phyloP scores from a whole-genome alignment of 2,329 filamentous ascomycete species.

The Berkeleyomyces basicola region DNA sequence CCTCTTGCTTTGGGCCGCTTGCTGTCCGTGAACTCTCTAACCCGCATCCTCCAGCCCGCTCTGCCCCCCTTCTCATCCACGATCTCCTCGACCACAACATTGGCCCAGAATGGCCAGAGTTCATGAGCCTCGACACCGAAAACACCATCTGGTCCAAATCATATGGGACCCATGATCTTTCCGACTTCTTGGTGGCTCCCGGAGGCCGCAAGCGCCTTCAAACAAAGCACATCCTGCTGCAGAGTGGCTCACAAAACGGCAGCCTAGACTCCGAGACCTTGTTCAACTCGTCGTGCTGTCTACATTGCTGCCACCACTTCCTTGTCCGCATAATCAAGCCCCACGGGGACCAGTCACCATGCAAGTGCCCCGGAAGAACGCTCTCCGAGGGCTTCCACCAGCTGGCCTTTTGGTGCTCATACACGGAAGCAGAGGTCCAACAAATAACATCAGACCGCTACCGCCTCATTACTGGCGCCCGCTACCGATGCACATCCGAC shows the following conservation, averaged over 20 bases:
- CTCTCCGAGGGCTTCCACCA: slow-evolving; percentile 13
- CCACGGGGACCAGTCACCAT: slow-evolving; percentile 10
- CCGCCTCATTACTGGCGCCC: slow-evolving; percentile 12
- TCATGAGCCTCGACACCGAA: slow-evolving; percentile 8
- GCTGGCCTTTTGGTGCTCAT: slow-evolving; percentile 7
- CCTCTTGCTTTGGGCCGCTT: neutral
- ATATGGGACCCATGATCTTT: slow-evolving; percentile 1
- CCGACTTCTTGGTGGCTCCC: slow-evolving; percentile 6
- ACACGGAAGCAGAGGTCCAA: slow-evolving; percentile 7
- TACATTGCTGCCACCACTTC: slow-evolving; percentile 13
- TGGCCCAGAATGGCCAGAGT: slow-evolving; percentile 14
- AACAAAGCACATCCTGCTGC: slow-evolving; percentile 12
- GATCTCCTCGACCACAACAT: slow-evolving; percentile 15
- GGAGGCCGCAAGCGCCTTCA: slow-evolving; percentile 7
- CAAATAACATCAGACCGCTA: slow-evolving; percentile 7
- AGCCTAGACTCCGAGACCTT: neutral
- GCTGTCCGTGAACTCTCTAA: neutral
- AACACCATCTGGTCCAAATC: slow-evolving; percentile 4
- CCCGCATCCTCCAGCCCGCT: slow-evolving; percentile 8
- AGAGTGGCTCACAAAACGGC: slow-evolving; percentile 11
- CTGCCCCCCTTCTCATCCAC: slow-evolving; percentile 14
- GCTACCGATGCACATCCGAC: slow-evolving; percentile 11
- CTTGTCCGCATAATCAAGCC: slow-evolving; percentile 3
- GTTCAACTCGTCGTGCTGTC: slow-evolving; percentile 11
- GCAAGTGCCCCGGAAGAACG: slow-evolving; percentile 10